phyloP scores from a whole-genome alignment of 306 rosid genomes.

The Medicago arabica region DNA sequence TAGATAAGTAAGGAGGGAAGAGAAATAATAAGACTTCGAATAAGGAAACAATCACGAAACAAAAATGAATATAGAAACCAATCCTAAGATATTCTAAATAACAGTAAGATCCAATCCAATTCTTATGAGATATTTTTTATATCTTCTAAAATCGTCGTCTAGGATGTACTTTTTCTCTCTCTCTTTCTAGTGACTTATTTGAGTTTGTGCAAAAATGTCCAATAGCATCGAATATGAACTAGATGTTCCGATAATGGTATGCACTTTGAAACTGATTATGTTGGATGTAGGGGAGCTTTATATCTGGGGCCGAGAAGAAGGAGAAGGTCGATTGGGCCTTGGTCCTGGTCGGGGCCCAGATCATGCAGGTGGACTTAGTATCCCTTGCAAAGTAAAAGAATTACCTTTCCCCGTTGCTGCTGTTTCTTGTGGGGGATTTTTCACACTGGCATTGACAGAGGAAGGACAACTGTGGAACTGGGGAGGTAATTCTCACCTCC shows the following conservation, averaged over 20 bases:
- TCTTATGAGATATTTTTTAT: conserved; percentile 2
- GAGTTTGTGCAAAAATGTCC: conserved; percentile 3
- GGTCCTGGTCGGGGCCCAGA: conserved; percentile 92
- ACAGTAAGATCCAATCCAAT: not conserved
- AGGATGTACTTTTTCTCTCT: not conserved
- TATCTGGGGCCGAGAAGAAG: conserved; percentile 98
- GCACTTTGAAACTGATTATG: conserved; percentile 35
- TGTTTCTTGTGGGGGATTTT: conserved; percentile 93
- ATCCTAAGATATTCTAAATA: not conserved
- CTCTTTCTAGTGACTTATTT: not conserved
- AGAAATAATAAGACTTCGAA: not conserved
- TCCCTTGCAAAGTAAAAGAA: conserved; percentile 78
- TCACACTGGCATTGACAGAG: conserved; percentile 75
- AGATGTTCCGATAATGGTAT: not conserved
- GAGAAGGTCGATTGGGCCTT: conserved; percentile 95
- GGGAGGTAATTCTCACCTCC: conserved; percentile 73
- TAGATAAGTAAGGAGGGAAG: not conserved
- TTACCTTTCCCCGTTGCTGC: conserved; percentile 73
- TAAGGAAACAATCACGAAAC: not conserved
- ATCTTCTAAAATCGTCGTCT: not conserved
- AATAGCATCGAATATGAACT: conserved; percentile 4
- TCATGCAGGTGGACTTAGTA: conserved; percentile 87
- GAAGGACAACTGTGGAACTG: conserved; percentile 89
- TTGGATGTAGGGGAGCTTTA: conserved; percentile 76
- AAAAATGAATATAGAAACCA: not conserved